A percentile compares a stretch with the other conserved stretches of the same genome.
Conservation (phyloP, 2,329 filamentous ascomycete genomes). For the Pseudocercospora crystallina region DNA sequence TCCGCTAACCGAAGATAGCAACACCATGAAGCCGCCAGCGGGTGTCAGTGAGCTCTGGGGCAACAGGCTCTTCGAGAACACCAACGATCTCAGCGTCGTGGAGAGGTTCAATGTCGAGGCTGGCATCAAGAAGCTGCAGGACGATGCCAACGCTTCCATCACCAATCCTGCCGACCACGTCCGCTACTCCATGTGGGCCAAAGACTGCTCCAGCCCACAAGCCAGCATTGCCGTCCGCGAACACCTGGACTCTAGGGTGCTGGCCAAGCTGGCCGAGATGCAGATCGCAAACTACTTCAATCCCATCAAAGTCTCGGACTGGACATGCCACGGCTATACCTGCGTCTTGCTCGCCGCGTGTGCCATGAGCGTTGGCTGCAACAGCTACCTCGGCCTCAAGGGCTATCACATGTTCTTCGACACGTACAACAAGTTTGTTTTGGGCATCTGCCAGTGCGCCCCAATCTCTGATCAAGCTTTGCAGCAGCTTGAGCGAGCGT, state of each 20-base stretch:
- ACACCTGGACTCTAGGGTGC: conserved; percentile 14
- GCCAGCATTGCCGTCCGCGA: conserved; percentile 7
- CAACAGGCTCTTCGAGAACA: conserved; percentile 2
- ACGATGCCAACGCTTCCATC: background rate
- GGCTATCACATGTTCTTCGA: conserved; percentile 2
- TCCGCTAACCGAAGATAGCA: no score
- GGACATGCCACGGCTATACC: background rate
- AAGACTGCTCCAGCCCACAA: conserved; percentile 4
- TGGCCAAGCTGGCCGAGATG: conserved; percentile 10
- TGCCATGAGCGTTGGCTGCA: background rate
- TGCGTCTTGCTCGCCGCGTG: conserved; percentile 1
- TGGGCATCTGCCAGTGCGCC: background rate
- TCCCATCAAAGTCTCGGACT: conserved; percentile 9
- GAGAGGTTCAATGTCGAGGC: conserved; percentile 3
- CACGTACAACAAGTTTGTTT: background rate
- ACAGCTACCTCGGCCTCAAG: background rate
- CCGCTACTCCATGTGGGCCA: conserved; percentile 10
- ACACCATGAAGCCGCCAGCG: background rate
- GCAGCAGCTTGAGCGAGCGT: background rate
- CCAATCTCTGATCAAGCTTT: no score
- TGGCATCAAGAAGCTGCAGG: conserved; percentile 1
- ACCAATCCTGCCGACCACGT: background rate
- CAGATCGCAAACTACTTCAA: conserved; percentile 17
- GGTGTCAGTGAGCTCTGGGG: conserved; percentile 1
- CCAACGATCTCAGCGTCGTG: conserved; percentile 3